Base-by-base conservation (phyloP, 1,284 basidiomycete species). In the Vanrija sp. region DNA sequence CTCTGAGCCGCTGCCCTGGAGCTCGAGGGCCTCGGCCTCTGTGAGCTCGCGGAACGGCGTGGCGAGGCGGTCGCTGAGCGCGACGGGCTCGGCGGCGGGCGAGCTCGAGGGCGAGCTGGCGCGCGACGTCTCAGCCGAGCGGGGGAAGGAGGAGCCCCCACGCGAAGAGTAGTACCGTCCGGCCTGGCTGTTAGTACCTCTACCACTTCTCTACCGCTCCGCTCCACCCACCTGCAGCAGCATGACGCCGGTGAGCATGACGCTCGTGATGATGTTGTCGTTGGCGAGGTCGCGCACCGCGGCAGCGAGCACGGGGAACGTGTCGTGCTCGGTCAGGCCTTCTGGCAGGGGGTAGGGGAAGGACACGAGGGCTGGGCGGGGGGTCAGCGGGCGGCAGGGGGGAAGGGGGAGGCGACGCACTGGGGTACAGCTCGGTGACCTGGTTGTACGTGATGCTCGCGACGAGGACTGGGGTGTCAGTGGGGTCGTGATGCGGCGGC, bases 201-300 rank as follows among this genome's bases (percentile, higher is more conserved):
- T n/a, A n/a, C n/a, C n/a, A n/a, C 18, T 45, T 18, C 16, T 10
- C 19, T 20, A 15, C 56, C 24, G 51, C 51, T 45, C 20, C 18
- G 27, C 39, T 24, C 19, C 20, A 55, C 68, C 41, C 45, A 68
- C 71, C 59, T 74, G 72, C 14, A 74, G 64, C n/a, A 67, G 51
- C 66, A 74, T 69, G 53, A 74, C 65, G 35, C 72, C 72, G 0
- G 72, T 74, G 19, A 74, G 62, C 72, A 74, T 74, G 47, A 74
- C 71, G 3, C 71, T 64, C 5, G 71, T 71, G 55, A 72, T 74
- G 56, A 73, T 64, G 50, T 74, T 74, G 55, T 71, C 67, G 49
- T 66, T 70, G 23, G 72, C 72, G 7, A 73, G 66, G 51, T 72
- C 70, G 24, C 68, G 61, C 7, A 71, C 71, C 2, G 66, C 65